phyloP scores from a whole-genome alignment of 2,329 filamentous ascomycete genomes.

The Fusarium circinatum region DNA sequence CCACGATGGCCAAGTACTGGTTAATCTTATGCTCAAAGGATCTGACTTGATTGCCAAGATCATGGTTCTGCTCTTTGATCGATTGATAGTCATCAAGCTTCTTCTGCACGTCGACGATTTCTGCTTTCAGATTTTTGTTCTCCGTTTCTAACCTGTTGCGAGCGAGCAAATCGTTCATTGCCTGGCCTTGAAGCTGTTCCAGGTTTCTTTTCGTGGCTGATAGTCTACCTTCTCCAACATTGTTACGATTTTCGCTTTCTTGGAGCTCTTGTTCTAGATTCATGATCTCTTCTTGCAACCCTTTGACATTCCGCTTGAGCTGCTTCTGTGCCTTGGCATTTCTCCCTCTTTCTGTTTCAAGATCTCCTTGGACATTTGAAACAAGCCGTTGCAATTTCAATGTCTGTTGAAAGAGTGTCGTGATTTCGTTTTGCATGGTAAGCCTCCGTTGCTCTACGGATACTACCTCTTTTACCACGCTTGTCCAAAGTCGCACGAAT shows the following conservation, averaged over 20 bases:
- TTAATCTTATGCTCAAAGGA: neutral
- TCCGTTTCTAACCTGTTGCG: neutral
- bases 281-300: neutral
- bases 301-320: neutral
- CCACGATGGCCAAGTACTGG: rapidly evolving
- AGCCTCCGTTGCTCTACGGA: neutral
- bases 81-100: neutral
- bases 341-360: neutral
- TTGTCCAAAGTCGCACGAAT: neutral
- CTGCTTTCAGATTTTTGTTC: neutral
- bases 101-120: neutral
- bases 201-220: neutral
- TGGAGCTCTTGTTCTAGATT: neutral
- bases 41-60: neutral
- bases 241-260: neutral
- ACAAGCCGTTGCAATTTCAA: neutral
- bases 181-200: neutral
- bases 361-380: neutral
- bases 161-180: neutral
- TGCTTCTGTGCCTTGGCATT: neutral
- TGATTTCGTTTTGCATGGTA: neutral
- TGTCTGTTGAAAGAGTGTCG: neutral
- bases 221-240: rapidly evolving
- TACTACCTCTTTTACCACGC: neutral
- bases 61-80: neutral